Evolutionary conservation across 208 protist genomes (phyloP).

Genomic region (Porcisia hertigi): DNA sequence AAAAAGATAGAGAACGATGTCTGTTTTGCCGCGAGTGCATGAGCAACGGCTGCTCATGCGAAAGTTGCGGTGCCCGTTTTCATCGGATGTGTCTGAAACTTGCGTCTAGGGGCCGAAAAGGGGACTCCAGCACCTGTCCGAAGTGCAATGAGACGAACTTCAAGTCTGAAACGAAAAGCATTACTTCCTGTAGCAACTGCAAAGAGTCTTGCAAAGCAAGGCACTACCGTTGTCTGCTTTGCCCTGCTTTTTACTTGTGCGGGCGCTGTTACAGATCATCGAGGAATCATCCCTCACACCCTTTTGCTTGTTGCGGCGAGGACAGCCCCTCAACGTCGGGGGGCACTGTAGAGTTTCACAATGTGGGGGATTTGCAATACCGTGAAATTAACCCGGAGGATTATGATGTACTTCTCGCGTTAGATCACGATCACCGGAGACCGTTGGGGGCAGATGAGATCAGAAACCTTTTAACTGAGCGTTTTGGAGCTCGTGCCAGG

Average conservation of each 20-base stretch:
- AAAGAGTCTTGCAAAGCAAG: conserved; percentile 14
- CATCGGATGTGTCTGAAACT: conserved; percentile 32
- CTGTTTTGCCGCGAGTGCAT: conserved; percentile 34
- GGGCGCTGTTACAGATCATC: conserved; percentile 34
- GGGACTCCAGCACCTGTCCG: not conserved
- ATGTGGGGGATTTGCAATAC: conserved; percentile 50
- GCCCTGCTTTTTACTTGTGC: conserved; percentile 48
- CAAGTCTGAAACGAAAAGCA: not conserved
- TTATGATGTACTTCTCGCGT: conserved; percentile 62
- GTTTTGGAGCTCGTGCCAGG: not conserved
- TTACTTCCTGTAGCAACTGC: conserved; percentile 19
- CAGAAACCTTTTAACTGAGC: conserved; percentile 16
- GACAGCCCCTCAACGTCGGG: no score
- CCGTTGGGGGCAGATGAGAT: conserved; percentile 25
- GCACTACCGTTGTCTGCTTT: conserved; percentile 58
- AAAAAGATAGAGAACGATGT: conserved; percentile 19
- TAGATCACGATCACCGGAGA: conserved; percentile 44
- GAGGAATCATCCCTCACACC: conserved; percentile 46
- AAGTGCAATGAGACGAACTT: not conserved
- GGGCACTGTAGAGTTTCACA: not conserved
- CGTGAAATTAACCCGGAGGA: conserved; percentile 83
- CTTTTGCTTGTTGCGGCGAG: conserved; percentile 23
- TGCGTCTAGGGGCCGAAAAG: not conserved
- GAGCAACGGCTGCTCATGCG: conserved; percentile 2
- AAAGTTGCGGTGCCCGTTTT: conserved; percentile 22